Conservation (phyloP, 331 rosid genomes). For the Rosa hybrid region DNA sequence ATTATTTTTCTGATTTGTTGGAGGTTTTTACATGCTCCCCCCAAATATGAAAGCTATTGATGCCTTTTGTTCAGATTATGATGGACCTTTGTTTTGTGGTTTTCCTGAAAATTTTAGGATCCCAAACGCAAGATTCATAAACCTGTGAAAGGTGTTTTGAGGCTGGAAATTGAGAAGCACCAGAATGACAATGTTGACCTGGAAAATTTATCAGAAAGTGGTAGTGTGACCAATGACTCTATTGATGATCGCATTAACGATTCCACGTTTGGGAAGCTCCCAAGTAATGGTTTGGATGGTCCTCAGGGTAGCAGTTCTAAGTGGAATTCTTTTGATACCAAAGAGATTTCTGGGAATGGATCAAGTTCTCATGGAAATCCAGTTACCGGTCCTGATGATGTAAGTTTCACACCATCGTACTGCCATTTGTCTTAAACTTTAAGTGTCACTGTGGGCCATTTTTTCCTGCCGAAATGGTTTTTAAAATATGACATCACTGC, state of each 20-base stretch:
- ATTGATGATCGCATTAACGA: slow-evolving; percentile 69
- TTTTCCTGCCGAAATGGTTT: not conserved
- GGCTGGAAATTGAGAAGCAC: slow-evolving; percentile 94
- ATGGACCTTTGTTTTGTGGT: slow-evolving; percentile 25
- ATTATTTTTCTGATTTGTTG: not conserved
- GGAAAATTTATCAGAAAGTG: slow-evolving; percentile 88
- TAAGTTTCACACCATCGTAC: slow-evolving; percentile 40
- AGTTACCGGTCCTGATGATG: slow-evolving; percentile 68
- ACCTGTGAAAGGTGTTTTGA: slow-evolving; percentile 92
- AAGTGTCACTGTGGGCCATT: not conserved
- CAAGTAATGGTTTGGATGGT: slow-evolving; percentile 73
- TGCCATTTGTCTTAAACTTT: not conserved
- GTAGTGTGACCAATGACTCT: slow-evolving; percentile 79
- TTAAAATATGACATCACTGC: not conserved
- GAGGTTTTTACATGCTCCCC: not conserved
- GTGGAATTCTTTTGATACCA: slow-evolving; percentile 60
- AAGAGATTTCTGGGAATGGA: slow-evolving; percentile 70
- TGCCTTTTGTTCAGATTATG: not conserved
- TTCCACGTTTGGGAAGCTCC: slow-evolving; percentile 62
- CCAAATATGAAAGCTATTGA: not conserved
- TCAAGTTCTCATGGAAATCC: slow-evolving; percentile 56
- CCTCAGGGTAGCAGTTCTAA: slow-evolving; percentile 73
- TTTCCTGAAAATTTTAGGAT: slow-evolving; percentile 53
- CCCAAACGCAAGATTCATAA: slow-evolving; percentile 94
- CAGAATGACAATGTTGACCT: slow-evolving; percentile 72